Base-by-base conservation (phyloP, 1,139 yeast genomes). In the Kluyveromyces sp. region DNA sequence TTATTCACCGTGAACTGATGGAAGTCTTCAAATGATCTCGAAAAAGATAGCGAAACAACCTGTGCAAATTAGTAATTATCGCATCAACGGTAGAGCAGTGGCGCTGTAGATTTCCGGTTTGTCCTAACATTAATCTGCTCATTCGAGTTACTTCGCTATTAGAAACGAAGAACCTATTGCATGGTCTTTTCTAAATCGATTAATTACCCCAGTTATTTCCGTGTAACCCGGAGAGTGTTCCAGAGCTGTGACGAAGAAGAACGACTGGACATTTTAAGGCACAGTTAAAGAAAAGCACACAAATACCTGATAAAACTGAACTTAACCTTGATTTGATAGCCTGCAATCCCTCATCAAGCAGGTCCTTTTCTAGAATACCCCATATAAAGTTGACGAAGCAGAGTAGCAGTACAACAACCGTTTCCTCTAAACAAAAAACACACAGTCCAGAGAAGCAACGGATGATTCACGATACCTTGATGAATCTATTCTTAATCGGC, bases 1-100 rank as follows among this genome's bases (percentile, higher is more conserved):
- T 39, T 43, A 35, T 55, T 40, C 4, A 21, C 34, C 6, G 50
- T 39, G 39, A 53, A 58, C 26, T 50, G 46, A 7, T 62, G 54
- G 56, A 70, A 83, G 60, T 83, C 84, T 10, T 62, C 59, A 28
- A 76, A 54, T 7, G 87, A 81, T 42, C 79, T 77, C 7, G 58
- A 55, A 0, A 78, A 50, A 6, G 78, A 63, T 7, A 82, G 65
- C 0, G 92, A 58, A 84, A 84, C 41, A 70, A 68, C 46, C 70
- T 74, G 3, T 77, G 65, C n/a, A 61, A 38, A 30, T 45, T 48
- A 31, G 33, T 37, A 5, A 59, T 41, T 4, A 63, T 58, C 34
- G 54, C 33, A 37, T 29, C 33, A 63, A 21, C 1, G 66, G 62
- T 21, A 60, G 50, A 1, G 65, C 65, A 3, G 59, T 49, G 65